phyloP scores from a whole-genome alignment of 192 early-diverging fungal genomes.

The Coemansia sp. region DNA sequence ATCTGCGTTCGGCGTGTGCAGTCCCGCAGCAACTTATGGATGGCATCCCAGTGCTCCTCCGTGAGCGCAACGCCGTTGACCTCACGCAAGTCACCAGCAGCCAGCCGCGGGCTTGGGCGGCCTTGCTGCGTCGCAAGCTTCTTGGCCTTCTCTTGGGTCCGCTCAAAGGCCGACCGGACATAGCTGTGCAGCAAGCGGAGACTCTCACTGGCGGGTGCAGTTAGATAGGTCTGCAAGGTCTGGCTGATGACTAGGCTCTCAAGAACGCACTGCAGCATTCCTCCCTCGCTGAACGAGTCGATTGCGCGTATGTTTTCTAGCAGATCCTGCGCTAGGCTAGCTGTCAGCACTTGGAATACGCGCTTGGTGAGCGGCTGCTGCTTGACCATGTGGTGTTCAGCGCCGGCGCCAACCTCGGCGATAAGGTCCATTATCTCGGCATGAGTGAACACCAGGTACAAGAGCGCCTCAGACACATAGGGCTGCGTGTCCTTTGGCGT shows the following conservation, averaged over 20 bases:
- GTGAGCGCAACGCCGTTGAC: slow-evolving; percentile 33
- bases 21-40: slow-evolving; percentile 58
- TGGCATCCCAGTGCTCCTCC: slow-evolving; percentile 48
- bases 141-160: slow-evolving; percentile 41
- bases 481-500: slow-evolving; percentile 84
- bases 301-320: slow-evolving; percentile 77
- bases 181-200: slow-evolving; percentile 76
- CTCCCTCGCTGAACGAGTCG: slow-evolving; percentile 85
- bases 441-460: slow-evolving; percentile 87
- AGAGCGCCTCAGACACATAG: slow-evolving; percentile 84
- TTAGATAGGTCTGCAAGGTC: slow-evolving; percentile 78
- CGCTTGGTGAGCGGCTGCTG: slow-evolving; percentile 74
- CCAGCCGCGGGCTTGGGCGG: slow-evolving; percentile 32
- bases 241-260: slow-evolving; percentile 91
- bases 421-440: slow-evolving; percentile 86
- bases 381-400: slow-evolving; percentile 54
- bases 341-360: slow-evolving; percentile 73
- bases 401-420: slow-evolving; percentile 52
- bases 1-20: slow-evolving; percentile 66
- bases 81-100: slow-evolving; percentile 24
- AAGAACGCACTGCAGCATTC: slow-evolving; percentile 92
- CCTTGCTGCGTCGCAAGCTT: slow-evolving; percentile 41
- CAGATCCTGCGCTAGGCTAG: slow-evolving; percentile 77
- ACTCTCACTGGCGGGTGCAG: slow-evolving; percentile 63
- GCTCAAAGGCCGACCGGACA: slow-evolving; percentile 68